These are phyloP conservation scores for Fusarium armeniacum DNA, from an alignment of 2,329 filamentous ascomycete species.

Conservation along the genomic window DNA sequence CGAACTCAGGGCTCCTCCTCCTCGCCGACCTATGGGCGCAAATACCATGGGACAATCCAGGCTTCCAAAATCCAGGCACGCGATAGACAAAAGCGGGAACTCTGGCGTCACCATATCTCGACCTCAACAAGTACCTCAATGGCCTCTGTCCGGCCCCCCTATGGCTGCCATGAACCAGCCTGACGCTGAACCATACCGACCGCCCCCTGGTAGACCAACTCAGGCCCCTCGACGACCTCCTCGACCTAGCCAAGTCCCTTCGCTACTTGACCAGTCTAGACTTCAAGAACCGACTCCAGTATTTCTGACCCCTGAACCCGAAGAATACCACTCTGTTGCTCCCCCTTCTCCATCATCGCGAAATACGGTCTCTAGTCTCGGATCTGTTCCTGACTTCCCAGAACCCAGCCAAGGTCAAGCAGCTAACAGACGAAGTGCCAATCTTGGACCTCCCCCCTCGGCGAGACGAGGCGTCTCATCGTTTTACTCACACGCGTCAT, in stretches of 20 bases:
- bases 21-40: constrained; percentile 49
- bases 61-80: constrained; percentile 36
- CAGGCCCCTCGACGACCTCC: constrained; percentile 70
- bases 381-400: constrained; percentile 72
- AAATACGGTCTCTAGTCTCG: constrained; percentile 67
- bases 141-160: constrained; percentile 64
- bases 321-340: constrained; percentile 58
- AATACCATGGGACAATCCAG: constrained; percentile 37
- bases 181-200: constrained; percentile 62
- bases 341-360: constrained; percentile 64
- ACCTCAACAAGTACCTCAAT: constrained; percentile 67
- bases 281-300: constrained; percentile 69
- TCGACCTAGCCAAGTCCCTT: constrained; percentile 71
- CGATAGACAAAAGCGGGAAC: constrained; percentile 43
- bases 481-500: constrained; percentile 75
- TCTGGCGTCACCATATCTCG: constrained; percentile 64
- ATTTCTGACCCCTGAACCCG: constrained; percentile 56
- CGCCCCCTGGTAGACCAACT: constrained; percentile 64
- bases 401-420: constrained; percentile 55
- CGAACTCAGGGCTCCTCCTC: constrained; percentile 46
- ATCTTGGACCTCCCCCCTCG: constrained; percentile 69
- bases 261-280: constrained; percentile 68
- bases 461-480: constrained; percentile 72
- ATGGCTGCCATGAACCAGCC: constrained; percentile 52
- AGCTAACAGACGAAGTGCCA: constrained; percentile 63